A percentile compares a stretch with the other conserved stretches of the same genome.
Evolutionary conservation across 106 monocot genomes (phyloP).

Genomic region (Posidonia australis): DNA sequence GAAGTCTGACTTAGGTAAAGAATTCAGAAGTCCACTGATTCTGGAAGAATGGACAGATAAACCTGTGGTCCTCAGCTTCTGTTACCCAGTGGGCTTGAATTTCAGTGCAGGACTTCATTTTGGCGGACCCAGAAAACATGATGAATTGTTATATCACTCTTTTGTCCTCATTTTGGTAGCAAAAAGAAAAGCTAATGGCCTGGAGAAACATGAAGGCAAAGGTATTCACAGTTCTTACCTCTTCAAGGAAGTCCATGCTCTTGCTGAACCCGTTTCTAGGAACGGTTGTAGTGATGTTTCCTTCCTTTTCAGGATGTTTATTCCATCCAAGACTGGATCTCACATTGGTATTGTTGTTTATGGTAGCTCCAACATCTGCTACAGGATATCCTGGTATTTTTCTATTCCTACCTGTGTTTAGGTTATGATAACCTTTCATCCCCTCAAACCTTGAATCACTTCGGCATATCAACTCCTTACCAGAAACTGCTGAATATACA

Average conservation of each 20-base stretch:
- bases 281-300: constrained; percentile 10
- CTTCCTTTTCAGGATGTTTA: constrained; percentile 13
- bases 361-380: constrained; percentile 12
- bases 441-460: constrained; percentile 86
- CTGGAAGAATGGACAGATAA: no score
- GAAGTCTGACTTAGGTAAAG: no score
- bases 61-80: no score
- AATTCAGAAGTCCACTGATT: no score
- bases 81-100: no score
- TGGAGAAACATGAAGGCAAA: background rate
- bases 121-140: no score
- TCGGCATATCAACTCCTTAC: constrained; percentile 74
- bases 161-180: no score
- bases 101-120: no score
- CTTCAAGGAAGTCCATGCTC: constrained; percentile 60
- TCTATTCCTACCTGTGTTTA: constrained; percentile 42
- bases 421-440: constrained; percentile 60
- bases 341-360: constrained; percentile 18
- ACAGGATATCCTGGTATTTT: constrained; percentile 66
- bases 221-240: constrained; percentile 32
- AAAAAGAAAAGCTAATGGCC: background rate
- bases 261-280: constrained; percentile 24
- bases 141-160: no score
- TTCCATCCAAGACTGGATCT: background rate
- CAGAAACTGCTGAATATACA: constrained; percentile 59